Percentiles rank a stretch among this genome's conserved stretches.
phyloP scores from a whole-genome alignment of 2,329 filamentous ascomycete species.

The Fusarium sacchari region DNA sequence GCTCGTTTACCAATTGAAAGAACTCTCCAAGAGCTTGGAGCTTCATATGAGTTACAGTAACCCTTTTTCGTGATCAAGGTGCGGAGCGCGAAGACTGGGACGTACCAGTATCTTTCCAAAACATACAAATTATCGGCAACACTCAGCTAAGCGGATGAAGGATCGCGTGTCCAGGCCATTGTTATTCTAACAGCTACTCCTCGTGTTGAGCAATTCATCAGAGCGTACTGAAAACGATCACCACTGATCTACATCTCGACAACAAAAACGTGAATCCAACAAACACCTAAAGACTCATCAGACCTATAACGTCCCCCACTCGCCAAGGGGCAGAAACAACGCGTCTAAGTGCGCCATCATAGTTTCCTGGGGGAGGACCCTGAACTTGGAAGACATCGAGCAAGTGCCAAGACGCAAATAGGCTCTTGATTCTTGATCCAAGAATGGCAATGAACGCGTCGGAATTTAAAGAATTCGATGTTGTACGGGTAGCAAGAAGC shows the following conservation, averaged over 20 bases:
- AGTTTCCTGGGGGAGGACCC: not conserved
- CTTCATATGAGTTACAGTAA: conserved; percentile 18
- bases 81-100: conserved; percentile 18
- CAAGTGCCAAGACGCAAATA: not conserved
- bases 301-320: not conserved
- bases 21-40: conserved; percentile 27
- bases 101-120: not conserved
- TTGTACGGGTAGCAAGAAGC: conserved; percentile 55
- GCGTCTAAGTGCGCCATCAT: not conserved
- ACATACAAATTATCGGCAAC: not conserved
- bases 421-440: not conserved
- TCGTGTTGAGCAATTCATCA: conserved; percentile 6
- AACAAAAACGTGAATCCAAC: not conserved
- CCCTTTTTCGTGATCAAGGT: conserved; percentile 22
- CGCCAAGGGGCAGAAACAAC: not conserved
- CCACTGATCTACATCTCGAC: not conserved
- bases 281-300: not conserved
- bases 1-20: conserved; percentile 22
- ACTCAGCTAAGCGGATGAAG: not conserved
- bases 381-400: not conserved
- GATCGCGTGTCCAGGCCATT: not conserved
- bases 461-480: conserved; percentile 54
- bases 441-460: conserved; percentile 38
- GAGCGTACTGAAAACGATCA: not conserved
- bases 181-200: not conserved